Conservation (phyloP, 1,284 basidiomycete species). For the Trametes versicolor region DNA sequence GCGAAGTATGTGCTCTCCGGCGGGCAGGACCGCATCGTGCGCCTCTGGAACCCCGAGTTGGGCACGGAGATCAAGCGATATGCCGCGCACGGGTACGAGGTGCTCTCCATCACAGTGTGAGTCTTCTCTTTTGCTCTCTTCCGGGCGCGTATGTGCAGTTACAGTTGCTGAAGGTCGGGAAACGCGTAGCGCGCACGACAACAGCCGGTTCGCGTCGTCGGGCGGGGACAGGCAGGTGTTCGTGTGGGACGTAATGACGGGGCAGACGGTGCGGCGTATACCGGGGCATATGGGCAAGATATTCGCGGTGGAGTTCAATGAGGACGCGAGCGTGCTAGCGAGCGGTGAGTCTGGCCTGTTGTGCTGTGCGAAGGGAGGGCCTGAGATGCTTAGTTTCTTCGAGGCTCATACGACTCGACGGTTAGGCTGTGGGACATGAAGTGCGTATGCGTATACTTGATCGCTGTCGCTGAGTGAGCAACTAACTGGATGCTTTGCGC, state of each 20-base stretch:
- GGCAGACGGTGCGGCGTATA: constrained; percentile 83
- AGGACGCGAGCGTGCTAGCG: constrained; percentile 85
- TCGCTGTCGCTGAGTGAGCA: constrained; percentile 18
- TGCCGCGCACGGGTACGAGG: constrained; percentile 92
- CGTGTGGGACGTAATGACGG: constrained; percentile 95
- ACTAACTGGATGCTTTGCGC: constrained; percentile 15
- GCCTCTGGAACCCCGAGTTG: constrained; percentile 89
- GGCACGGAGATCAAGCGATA: constrained; percentile 94
- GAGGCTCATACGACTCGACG: constrained; percentile 90
- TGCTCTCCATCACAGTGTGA: constrained; percentile 90
- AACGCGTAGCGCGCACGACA: constrained; percentile 89
- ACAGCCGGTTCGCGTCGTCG: constrained; percentile 92
- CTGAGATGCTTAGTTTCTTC: constrained; percentile 29
- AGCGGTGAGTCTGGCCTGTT: constrained; percentile 66
- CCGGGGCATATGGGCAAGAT: constrained; percentile 92
- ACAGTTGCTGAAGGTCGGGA: constrained; percentile 11
- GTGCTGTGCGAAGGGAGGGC: constrained; percentile 10
- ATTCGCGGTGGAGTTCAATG: constrained; percentile 90
- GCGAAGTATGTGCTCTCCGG: constrained; percentile 93
- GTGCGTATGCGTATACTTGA: constrained; percentile 53
- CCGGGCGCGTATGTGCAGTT: neutral
- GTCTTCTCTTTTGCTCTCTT: constrained; percentile 41
- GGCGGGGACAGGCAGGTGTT: constrained; percentile 95
- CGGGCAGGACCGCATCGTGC: constrained; percentile 89
- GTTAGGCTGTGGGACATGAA: constrained; percentile 91